These are phyloP conservation scores for Penicillium sp. DNA, from an alignment of 2,329 filamentous ascomycete genomes.

Conservation along the genomic window DNA sequence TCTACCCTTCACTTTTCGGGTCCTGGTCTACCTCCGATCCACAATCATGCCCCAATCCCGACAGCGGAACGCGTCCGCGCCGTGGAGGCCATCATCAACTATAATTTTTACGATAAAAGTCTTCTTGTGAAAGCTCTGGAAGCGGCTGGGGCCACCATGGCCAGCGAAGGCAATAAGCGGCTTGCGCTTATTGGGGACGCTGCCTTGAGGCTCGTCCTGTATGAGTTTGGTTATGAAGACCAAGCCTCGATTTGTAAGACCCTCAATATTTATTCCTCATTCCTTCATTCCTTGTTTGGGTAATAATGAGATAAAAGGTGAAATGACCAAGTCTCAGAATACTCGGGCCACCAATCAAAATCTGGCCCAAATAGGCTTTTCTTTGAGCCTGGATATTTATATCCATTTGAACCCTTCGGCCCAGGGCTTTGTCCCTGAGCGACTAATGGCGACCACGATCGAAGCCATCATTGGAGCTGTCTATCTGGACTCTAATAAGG, in stretches of 20 bases:
- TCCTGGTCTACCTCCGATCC: neutral
- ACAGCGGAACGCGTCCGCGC: neutral
- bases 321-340: neutral
- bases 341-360: neutral
- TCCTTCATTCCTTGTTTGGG: neutral
- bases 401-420: neutral
- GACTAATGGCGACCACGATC: neutral
- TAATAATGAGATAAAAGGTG: neutral
- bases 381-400: neutral
- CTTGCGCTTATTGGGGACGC: neutral
- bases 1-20: neutral
- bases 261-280: neutral
- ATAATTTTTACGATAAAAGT: neutral
- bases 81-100: neutral
- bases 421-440: neutral
- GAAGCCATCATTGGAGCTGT: no score
- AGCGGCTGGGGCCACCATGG: neutral
- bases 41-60: neutral
- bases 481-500: neutral
- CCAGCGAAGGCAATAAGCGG: neutral
- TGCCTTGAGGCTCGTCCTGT: neutral
- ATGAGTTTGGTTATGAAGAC: neutral
- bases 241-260: neutral
- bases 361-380: neutral
- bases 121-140: neutral